Evolutionary conservation across 768 basidiomycete species (phyloP), one percentile per base, ranked within the genome.

Genomic region (Rhodotorula babjevae): DNA sequence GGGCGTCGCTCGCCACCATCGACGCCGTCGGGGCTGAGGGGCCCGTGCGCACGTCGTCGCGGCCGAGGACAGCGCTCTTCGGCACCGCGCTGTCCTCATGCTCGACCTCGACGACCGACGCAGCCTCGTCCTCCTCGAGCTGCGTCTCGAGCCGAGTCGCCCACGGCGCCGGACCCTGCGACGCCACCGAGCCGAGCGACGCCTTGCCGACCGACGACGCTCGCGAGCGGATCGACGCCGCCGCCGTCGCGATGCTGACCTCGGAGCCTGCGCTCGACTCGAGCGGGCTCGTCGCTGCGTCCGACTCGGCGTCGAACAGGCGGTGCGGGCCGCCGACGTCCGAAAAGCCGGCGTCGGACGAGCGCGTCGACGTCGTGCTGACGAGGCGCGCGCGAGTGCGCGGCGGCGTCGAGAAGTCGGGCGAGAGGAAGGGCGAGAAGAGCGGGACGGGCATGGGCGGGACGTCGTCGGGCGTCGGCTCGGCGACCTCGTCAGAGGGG

Each of bases 401-500:
- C 1, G 33, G 56, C 56, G 33, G 18, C 8, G 21, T 27, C 33
- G 29, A 6, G 31, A 2, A 0, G 8, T 50, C 62, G 29, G 55
- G 61, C 29, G 67, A 46, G n/a, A 29, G 42, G 61, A 62, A 56
- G 8, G 44, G 42, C 21, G 29, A 23, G 23, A 25, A 57, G 40
- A 56, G 50, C 19, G 67, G 67, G 8, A 61, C 65, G 11, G 65
- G 57, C 2, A 49, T 2, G 31, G 62, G 62, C 31, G 62, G 18
- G 5, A 63, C 62, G 33, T 63, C 62, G 33, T 63, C 62, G 0
- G 62, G 62, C 31, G 62, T 36, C 3, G 62, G 62, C 36, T 63
- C 62, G 49, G 49, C 62, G 36, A 63, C 62, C 31, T 8, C 11
- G 49, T 63, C 62, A 0, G 62, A 63, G 4, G 31, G 49, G 19